Conservation (phyloP, 805 yeast species). For the Saturnispora saitoi region DNA sequence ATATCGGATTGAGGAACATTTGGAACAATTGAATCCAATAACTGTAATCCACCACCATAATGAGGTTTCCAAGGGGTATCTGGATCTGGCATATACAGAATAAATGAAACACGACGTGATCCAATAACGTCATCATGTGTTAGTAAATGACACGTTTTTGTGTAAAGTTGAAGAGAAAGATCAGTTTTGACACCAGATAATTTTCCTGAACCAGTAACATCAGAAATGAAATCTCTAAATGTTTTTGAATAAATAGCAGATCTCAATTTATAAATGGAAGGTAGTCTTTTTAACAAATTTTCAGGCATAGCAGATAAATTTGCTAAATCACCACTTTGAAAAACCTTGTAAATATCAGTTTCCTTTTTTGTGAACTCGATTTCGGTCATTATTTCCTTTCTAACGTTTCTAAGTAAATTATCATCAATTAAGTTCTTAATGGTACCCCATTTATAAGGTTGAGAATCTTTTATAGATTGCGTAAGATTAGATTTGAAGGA, state of each 20-base stretch:
- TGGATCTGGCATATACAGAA: constrained; percentile 88
- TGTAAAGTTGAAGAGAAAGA: constrained; percentile 84
- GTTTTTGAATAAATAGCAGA: constrained; percentile 82
- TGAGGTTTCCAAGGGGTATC: constrained; percentile 80
- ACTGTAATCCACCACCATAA: constrained; percentile 87
- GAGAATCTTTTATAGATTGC: constrained; percentile 41
- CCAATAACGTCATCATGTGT: constrained; percentile 99
- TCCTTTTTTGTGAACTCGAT: constrained; percentile 92
- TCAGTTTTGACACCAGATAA: constrained; percentile 88
- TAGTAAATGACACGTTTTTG: constrained; percentile 85
- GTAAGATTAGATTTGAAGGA: constrained; percentile 33
- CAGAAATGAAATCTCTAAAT: constrained; percentile 69
- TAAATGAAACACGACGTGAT: constrained; percentile 85
- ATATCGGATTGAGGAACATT: constrained; percentile 84
- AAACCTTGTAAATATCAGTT: constrained; percentile 92
- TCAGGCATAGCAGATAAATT: constrained; percentile 79
- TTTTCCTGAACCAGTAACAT: constrained; percentile 80
- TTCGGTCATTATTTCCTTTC: constrained; percentile 74
- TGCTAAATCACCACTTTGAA: constrained; percentile 85
- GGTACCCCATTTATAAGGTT: constrained; percentile 89
- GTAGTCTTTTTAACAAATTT: constrained; percentile 64
- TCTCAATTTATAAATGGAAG: constrained; percentile 68
- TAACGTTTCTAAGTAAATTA: constrained; percentile 63
- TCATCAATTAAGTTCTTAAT: constrained; percentile 69
- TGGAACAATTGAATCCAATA: constrained; percentile 79